Conservation (phyloP, 2,329 filamentous ascomycete species). For the Fusarium kyushuense region DNA sequence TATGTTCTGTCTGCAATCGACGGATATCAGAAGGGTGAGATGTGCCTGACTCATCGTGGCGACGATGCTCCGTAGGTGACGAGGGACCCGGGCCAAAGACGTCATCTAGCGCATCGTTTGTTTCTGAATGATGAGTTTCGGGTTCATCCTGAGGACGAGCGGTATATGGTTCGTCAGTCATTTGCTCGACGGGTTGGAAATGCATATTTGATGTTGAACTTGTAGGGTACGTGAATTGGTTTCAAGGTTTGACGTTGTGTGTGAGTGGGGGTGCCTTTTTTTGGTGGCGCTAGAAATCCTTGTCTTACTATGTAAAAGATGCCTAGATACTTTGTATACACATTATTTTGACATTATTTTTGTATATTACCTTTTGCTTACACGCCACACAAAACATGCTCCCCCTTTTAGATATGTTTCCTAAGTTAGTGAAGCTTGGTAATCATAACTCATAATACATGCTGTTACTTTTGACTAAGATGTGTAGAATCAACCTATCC, state of each 20-base stretch:
- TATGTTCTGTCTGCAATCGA: conserved; percentile 79
- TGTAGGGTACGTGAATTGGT: background rate
- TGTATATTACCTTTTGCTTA: background rate
- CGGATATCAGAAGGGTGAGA: conserved; percentile 73
- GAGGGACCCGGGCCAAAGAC: conserved; percentile 52
- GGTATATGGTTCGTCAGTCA: conserved; percentile 47
- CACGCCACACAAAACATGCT: background rate
- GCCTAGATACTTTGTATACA: background rate
- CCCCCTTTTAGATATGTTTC: too few species aligned
- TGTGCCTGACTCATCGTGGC: conserved; percentile 17
- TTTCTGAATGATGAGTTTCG: conserved; percentile 9
- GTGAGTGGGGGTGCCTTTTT: conserved; percentile 13
- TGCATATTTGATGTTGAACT: conserved; percentile 47
- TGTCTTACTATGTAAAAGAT: conserved; percentile 8
- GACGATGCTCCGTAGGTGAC: conserved; percentile 33
- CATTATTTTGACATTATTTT: background rate
- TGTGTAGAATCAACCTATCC: background rate
- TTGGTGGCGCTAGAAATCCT: conserved; percentile 21
- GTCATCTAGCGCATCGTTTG: conserved; percentile 52
- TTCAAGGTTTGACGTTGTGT: conserved; percentile 12
- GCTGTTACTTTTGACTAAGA: conserved; percentile 1
- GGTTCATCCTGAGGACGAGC: conserved; percentile 35
- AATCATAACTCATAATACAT: conserved; percentile 20
- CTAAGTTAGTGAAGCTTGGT: background rate
- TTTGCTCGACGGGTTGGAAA: conserved; percentile 51